Base-by-base conservation (phyloP, 1,284 basidiomycete species). In the Trametes versicolor region DNA sequence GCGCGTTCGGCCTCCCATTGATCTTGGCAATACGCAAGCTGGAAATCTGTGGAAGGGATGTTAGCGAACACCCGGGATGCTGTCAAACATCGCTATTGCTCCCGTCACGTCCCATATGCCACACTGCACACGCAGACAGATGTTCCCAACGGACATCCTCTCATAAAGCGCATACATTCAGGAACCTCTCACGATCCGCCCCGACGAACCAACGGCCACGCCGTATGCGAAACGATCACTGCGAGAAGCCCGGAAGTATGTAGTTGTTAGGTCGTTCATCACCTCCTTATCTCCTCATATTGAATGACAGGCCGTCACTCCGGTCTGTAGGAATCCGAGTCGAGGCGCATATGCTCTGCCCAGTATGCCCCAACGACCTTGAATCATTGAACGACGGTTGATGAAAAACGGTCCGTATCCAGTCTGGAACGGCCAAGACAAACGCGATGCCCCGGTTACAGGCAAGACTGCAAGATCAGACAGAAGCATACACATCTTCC, bases 1-100 rank as follows among this genome's bases (percentile, higher is more conserved):
- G 82, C 78, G 56, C 86, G 86, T 71, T 93, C 89, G 65, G 88
- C 85, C 4, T 82, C 81, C 87, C 92, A 91, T 72, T 89, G 85
- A 58, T 82, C 80, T 32, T 81, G 81, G 21, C 91, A 87, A 70
- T 91, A 90, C 4, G 85, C 85, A 2, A 93, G 76, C 70, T 91
- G 90, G 71, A 93, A 93, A 75, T 93, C 90, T 89, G 72, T 53
- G 27, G 4, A 48, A n/a, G 2, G 29, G 13, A 15, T 27, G 36
- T 53, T 1, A 39, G 52, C 21, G 12, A 23, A n/a, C 6, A 19
- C 21, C 2, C 50, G 19, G 25, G 21, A 36, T 34, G 50, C 21
- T 36, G 50, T n/a, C 50, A 51, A 1, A 32, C 7, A 7, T 6
- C 13, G 49, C 47, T 32, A 49, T 21, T 6, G 29, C 29, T 10